Conservation (phyloP, 345 rosid species). For the Hypericum perforatum region DNA sequence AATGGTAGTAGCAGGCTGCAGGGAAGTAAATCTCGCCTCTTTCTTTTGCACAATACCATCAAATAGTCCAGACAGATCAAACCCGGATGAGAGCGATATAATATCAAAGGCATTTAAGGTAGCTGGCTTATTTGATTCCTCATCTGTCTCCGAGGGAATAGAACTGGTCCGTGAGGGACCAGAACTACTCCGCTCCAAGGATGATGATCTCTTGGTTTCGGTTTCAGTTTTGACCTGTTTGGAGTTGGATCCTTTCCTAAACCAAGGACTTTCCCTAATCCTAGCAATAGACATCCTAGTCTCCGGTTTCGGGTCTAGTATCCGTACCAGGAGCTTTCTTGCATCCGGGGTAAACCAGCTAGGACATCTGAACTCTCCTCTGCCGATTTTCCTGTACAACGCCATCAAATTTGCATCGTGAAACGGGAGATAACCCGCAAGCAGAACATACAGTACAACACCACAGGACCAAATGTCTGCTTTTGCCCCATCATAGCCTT, state of each 20-base stretch:
- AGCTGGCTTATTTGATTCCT: constrained; percentile 5
- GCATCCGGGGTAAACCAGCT: constrained; percentile 20
- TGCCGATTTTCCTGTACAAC: constrained; percentile 19
- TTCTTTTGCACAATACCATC: constrained; percentile 5
- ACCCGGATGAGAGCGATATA: constrained; percentile 21
- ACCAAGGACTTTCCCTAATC: no score
- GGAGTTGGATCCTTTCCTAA: constrained; percentile 1
- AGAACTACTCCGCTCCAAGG: no score
- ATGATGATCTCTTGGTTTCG: no score
- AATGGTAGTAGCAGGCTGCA: constrained; percentile 14
- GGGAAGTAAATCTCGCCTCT: constrained; percentile 16
- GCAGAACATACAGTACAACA: constrained; percentile 19
- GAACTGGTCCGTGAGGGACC: constrained; percentile 3
- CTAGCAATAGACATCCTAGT: neutral
- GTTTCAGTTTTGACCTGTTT: neutral
- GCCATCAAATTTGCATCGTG: constrained; percentile 24
- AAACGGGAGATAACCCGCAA: constrained; percentile 21
- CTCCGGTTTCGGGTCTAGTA: constrained; percentile 13
- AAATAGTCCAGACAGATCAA: constrained; percentile 21
- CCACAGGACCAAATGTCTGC: constrained; percentile 27
- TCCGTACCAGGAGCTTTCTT: constrained; percentile 15
- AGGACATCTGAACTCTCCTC: constrained; percentile 21
- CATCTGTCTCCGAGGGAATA: constrained; percentile 6
- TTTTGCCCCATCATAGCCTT: constrained; percentile 25
- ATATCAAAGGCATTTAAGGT: constrained; percentile 20